Percentiles rank a stretch among this genome's conserved stretches.
Evolutionary conservation across 768 basidiomycete genomes (phyloP).

Genomic region (Rhodotorula taiwanensis): DNA sequence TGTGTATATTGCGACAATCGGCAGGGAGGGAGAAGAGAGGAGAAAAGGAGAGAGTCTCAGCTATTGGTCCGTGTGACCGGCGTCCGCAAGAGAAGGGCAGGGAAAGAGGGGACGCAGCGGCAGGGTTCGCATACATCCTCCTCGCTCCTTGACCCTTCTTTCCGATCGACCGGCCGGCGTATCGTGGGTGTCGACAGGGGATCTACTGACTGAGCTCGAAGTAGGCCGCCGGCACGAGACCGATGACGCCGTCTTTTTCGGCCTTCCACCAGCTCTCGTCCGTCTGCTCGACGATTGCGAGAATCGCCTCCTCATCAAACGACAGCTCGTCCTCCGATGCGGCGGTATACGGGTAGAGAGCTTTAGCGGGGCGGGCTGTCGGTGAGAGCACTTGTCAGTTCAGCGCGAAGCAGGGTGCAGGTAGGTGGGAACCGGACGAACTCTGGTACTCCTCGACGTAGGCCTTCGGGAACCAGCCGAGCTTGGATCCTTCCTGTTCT

Average conservation of each 20-base stretch:
- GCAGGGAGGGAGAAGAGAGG: conserved; percentile 8
- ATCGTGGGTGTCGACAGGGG: too few species aligned
- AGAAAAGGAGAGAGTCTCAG: neutral
- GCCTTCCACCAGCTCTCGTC: conserved; percentile 96
- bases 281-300: conserved; percentile 70
- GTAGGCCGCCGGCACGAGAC: conserved; percentile 87
- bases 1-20: neutral
- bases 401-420: neutral
- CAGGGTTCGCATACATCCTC: conserved; percentile 57
- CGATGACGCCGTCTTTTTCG: conserved; percentile 74
- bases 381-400: neutral
- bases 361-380: conserved; percentile 60
- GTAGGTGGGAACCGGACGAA: conserved; percentile 46
- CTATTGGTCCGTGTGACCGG: neutral
- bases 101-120: conserved; percentile 44
- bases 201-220: conserved; percentile 84
- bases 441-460: conserved; percentile 72
- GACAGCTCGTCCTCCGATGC: conserved; percentile 71
- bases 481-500: conserved; percentile 49
- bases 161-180: neutral
- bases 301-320: conserved; percentile 69
- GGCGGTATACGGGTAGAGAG: conserved; percentile 70
- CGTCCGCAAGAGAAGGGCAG: neutral
- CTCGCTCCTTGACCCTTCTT: conserved; percentile 41
- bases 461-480: conserved; percentile 82